These are phyloP conservation scores for Thraustotheca clavata DNA, from an alignment of 352 stramenopile genomes.

Conservation along the genomic window DNA sequence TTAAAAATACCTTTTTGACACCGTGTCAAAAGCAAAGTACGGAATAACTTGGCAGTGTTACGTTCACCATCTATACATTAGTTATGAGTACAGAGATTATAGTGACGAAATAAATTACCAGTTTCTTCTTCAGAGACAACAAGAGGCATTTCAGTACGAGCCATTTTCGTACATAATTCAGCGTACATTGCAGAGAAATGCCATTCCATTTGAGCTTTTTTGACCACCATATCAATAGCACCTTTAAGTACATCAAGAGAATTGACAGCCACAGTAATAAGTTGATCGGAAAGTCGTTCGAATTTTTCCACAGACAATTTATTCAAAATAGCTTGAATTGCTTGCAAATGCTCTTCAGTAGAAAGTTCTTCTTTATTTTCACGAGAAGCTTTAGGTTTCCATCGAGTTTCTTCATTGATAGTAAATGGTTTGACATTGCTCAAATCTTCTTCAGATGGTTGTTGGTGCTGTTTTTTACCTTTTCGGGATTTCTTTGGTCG, in stretches of 20 bases:
- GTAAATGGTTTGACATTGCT: slow-evolving; percentile 56
- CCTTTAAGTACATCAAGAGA: slow-evolving; percentile 70
- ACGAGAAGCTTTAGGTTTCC: slow-evolving; percentile 66
- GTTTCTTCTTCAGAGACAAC: slow-evolving; percentile 63
- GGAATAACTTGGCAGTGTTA: slow-evolving; percentile 81
- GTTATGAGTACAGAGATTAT: not conserved
- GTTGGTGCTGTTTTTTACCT: slow-evolving; percentile 27
- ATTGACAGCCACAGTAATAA: slow-evolving; percentile 87
- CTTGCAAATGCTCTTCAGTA: slow-evolving; percentile 71
- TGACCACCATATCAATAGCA: slow-evolving; percentile 90
- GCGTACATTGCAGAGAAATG: slow-evolving; percentile 97
- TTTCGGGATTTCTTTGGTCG: slow-evolving; percentile 3
- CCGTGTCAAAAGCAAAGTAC: slow-evolving; percentile 86
- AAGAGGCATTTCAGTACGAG: slow-evolving; percentile 71
- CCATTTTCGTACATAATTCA: slow-evolving; percentile 88
- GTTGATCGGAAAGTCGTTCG: slow-evolving; percentile 88
- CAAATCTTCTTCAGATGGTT: slow-evolving; percentile 43
- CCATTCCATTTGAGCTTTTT: slow-evolving; percentile 94
- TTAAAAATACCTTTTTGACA: slow-evolving; percentile 64
- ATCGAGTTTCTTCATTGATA: slow-evolving; percentile 78
- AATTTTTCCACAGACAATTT: slow-evolving; percentile 97
- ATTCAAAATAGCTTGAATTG: slow-evolving; percentile 92
- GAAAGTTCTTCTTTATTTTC: slow-evolving; percentile 36
- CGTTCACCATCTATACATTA: slow-evolving; percentile 3
- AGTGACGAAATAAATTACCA: slow-evolving; percentile 24